These are phyloP conservation scores for Leishmania martiniquensis DNA, from an alignment of 208 protist species.

Conservation along the genomic window DNA sequence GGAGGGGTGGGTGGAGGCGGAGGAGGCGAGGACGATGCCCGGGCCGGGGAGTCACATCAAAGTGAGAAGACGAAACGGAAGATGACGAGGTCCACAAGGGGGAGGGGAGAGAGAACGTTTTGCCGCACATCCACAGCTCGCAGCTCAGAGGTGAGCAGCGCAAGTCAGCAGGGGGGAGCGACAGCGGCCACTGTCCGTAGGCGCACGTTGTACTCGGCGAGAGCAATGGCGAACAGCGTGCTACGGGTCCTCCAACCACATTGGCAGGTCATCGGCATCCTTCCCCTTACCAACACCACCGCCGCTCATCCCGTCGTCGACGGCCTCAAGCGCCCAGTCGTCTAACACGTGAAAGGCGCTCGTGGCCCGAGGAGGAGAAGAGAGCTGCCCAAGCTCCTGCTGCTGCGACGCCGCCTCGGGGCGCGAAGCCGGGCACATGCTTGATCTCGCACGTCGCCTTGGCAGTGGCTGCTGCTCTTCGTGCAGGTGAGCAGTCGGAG, in stretches of 20 bases:
- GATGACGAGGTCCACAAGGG: not conserved
- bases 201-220: not conserved
- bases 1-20: not conserved
- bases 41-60: not conserved
- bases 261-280: slow-evolving; percentile 4
- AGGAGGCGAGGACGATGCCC: not conserved
- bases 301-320: not conserved
- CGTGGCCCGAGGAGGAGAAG: not conserved
- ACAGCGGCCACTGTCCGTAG: not conserved
- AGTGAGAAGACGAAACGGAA: not conserved
- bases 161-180: not conserved
- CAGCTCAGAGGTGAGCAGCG: not conserved
- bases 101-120: not conserved
- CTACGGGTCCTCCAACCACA: slow-evolving; percentile 21
- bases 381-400: not conserved
- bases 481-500: too few species aligned
- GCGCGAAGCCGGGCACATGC: too few species aligned
- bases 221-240: not conserved
- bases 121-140: too few species aligned
- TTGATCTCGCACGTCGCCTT: too few species aligned
- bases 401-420: not conserved
- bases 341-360: slow-evolving; percentile 12
- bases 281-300: not conserved
- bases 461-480: not conserved
- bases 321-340: slow-evolving; percentile 3